Conservation (phyloP, 202 grass and related monocot species). For the Zoysia matrella region DNA sequence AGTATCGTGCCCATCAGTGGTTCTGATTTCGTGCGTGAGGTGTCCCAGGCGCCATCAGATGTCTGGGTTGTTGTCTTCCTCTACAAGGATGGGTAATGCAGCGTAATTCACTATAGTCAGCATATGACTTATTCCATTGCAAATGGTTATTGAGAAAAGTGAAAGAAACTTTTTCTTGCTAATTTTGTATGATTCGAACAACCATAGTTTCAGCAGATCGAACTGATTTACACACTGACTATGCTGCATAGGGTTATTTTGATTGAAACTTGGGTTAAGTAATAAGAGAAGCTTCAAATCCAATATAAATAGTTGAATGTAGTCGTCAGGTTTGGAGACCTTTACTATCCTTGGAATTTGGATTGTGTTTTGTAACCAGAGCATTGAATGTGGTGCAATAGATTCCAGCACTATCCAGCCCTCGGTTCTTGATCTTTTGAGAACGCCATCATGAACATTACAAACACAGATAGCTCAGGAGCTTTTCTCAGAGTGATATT, state of each 20-base stretch:
- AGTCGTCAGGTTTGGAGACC: background rate
- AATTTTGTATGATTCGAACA: background rate
- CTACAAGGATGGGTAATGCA: constrained; percentile 86
- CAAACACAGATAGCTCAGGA: constrained; percentile 4
- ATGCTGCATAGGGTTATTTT: background rate
- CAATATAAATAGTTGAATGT: no score
- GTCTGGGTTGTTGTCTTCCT: constrained; percentile 97
- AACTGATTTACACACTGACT: background rate
- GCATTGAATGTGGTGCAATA: background rate
- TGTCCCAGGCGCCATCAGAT: constrained; percentile 83
- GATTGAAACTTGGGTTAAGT: background rate
- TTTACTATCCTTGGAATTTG: background rate
- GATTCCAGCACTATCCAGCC: background rate
- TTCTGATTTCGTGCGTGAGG: constrained; percentile 93
- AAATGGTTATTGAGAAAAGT: background rate
- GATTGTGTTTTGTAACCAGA: background rate
- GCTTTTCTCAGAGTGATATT: background rate
- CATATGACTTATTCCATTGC: background rate
- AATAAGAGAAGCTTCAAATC: no score
- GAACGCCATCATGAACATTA: background rate
- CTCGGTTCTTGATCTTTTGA: background rate
- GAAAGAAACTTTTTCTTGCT: background rate
- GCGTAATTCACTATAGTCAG: background rate
- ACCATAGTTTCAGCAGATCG: background rate
- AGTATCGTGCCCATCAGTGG: constrained; percentile 75